Conservation (phyloP, 1,284 basidiomycete genomes). For the Phellopilus nigrolimitatus region DNA sequence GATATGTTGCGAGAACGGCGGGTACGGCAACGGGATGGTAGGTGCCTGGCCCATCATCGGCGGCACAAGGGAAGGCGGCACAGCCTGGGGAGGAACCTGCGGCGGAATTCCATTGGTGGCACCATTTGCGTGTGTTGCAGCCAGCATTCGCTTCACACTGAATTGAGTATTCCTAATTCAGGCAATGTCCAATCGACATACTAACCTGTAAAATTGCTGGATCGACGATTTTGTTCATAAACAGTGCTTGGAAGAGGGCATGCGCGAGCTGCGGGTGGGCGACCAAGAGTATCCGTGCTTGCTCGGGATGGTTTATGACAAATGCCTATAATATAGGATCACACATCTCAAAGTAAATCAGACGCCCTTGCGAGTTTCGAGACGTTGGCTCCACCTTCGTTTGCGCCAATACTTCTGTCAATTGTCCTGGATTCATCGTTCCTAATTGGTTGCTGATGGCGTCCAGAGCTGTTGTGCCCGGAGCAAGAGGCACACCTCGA, state of each 20-base stretch:
- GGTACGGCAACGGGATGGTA: slow-evolving; percentile 20
- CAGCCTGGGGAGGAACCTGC: slow-evolving; percentile 25
- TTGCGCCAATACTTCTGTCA: slow-evolving; percentile 94
- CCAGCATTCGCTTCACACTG: slow-evolving; percentile 54
- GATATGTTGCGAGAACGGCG: slow-evolving; percentile 26
- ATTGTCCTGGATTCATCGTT: slow-evolving; percentile 75
- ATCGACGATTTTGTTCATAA: slow-evolving; percentile 94
- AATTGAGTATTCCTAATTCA: not conserved
- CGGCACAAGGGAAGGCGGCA: slow-evolving; percentile 28
- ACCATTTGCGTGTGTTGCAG: slow-evolving; percentile 34
- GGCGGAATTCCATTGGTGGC: slow-evolving; percentile 25
- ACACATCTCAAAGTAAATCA: slow-evolving; percentile 12
- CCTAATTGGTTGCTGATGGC: slow-evolving; percentile 86
- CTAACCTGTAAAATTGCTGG: slow-evolving; percentile 71
- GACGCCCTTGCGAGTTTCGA: not conserved
- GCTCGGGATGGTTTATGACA: slow-evolving; percentile 86
- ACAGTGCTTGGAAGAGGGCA: slow-evolving; percentile 92
- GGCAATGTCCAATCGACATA: slow-evolving; percentile 1
- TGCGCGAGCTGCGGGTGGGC: slow-evolving; percentile 92
- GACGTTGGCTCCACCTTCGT: slow-evolving; percentile 75
- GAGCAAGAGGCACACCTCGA: slow-evolving; percentile 70
- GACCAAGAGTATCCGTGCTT: slow-evolving; percentile 77
- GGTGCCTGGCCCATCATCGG: slow-evolving; percentile 29
- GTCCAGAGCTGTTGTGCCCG: slow-evolving; percentile 78
- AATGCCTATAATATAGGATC: slow-evolving; percentile 58